Evolutionary conservation across 2,329 filamentous ascomycete species (phyloP), one percentile per base, ranked within the genome.

Genomic region (Colletotrichum sp.): DNA sequence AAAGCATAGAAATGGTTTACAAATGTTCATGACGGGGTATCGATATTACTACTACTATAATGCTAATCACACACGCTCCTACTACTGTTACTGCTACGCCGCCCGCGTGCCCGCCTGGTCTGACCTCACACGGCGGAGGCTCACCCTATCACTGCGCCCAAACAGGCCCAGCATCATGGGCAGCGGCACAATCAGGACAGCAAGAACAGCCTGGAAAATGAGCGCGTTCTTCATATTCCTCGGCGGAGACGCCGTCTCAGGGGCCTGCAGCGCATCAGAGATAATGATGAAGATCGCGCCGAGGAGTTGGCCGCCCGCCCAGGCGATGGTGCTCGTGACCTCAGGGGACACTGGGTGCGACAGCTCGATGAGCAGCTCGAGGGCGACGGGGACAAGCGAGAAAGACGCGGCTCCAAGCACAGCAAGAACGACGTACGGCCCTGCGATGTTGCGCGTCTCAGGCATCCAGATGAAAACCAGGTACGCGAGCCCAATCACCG

Each of bases 291-390:
- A 98, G 32, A 96, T 85, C 3, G 92, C 96, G 15, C 97, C 97
- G 1, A 98, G 85, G 9, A 98, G 85, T 87, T 99, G 96, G 0
- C 97, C 96, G 8, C 94, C 94, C 2, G 92, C 91, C 97, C 97
- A 99, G 81, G 94, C 95, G 26, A 98, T 88, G 32, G 95, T 95
- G 77, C 92, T 95, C 1, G 95, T 95, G 60, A 98, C 91, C 85
- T 98, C 96, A 0, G 97, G 96, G 55, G 92, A 93, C 30, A 98
- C 92, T 0, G 97, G 97, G 81, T 97, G 95, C 7, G 94, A 96
- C 75, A 98, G 90, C 83, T 99, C 95, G 68, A 95, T 95, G 18
- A 98, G 88, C 80, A 94, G 96, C 85, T 99, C 97, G 66, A 99
- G 90, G 8, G 93, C 94, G 49, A 98, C 91, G 5, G 97, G 97